Evolutionary conservation across 1,284 basidiomycete species (phyloP), one percentile per base, ranked within the genome.

Genomic region (Ceratobasidium sp.): DNA sequence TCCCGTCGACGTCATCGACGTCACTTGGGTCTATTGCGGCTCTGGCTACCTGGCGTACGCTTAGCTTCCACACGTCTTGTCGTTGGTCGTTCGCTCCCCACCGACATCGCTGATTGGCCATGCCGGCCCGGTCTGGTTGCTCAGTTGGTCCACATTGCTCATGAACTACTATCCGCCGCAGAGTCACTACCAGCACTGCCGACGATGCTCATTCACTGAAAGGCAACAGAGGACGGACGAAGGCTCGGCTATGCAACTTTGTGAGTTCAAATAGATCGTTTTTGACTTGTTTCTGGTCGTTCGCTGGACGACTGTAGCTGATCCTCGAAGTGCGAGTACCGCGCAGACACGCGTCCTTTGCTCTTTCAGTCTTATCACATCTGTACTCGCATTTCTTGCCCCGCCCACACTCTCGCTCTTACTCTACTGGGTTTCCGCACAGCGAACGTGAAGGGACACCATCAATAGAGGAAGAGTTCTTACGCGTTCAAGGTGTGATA

Each of bases 151-250:
- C n/a, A n/a, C n/a, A n/a, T n/a, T n/a, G n/a, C n/a, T n/a, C n/a
- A n/a, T n/a, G n/a, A n/a, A n/a, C n/a, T n/a, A n/a, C n/a, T n/a
- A n/a, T n/a, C n/a, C n/a, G n/a, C n/a, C n/a, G n/a, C n/a, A n/a
- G n/a, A n/a, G n/a, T n/a, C n/a, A n/a, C n/a, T n/a, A n/a, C n/a
- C n/a, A n/a, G n/a, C n/a, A n/a, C n/a, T n/a, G n/a, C n/a, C n/a
- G n/a, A n/a, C n/a, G n/a, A n/a, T n/a, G n/a, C n/a, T n/a, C n/a
- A n/a, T n/a, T n/a, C n/a, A n/a, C n/a, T n/a, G 94, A 95, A 83
- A 89, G 94, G 20, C 94, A 95, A 85, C 89, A 92, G 20, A 90
- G 92, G 0, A 92, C 95, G 90, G 94, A 95, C 80, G 94, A 92
- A 0, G 93, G 94, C 82, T 93, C 94, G 89, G 94, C 94, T 64